These are phyloP conservation scores for Clonostachys byssicola DNA, from an alignment of 2,329 filamentous ascomycete species.

Conservation along the genomic window DNA sequence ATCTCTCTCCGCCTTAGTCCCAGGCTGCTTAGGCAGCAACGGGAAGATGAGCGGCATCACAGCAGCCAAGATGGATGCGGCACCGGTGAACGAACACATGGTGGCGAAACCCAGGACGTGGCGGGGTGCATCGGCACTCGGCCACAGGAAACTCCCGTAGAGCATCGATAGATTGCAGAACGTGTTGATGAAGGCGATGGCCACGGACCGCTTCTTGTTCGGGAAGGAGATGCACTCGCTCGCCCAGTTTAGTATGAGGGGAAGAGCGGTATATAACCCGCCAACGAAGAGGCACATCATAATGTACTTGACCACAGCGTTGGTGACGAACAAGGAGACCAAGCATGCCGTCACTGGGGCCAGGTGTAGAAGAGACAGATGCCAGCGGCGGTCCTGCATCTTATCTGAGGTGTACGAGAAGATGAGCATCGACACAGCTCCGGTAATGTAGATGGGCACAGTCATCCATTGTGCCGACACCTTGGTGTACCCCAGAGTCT, in stretches of 20 bases:
- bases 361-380: constrained; percentile 9
- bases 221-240: constrained; percentile 7
- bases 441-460: constrained; percentile 14
- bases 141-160: constrained; percentile 9
- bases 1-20: too few relatives aligned
- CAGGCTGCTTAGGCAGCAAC: too few relatives aligned
- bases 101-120: constrained; percentile 5
- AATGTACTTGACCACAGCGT: constrained; percentile 8
- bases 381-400: constrained; percentile 13
- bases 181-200: constrained; percentile 8
- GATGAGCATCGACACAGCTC: constrained; percentile 10
- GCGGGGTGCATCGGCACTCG: constrained; percentile 4
- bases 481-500: constrained; percentile 13
- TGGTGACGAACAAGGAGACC: constrained; percentile 6
- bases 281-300: constrained; percentile 7
- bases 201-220: constrained; percentile 7
- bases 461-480: constrained; percentile 18
- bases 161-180: constrained; percentile 8
- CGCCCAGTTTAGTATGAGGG: constrained; percentile 8
- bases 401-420: constrained; percentile 15
- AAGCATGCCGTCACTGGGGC: constrained; percentile 13
- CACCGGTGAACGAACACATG: background rate
- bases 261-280: constrained; percentile 7
- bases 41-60: background rate
- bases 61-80: background rate